Evolutionary conservation across 1,284 basidiomycete genomes (phyloP), one percentile per base, ranked within the genome.

Genomic region (Paramarasmius palmivorus): DNA sequence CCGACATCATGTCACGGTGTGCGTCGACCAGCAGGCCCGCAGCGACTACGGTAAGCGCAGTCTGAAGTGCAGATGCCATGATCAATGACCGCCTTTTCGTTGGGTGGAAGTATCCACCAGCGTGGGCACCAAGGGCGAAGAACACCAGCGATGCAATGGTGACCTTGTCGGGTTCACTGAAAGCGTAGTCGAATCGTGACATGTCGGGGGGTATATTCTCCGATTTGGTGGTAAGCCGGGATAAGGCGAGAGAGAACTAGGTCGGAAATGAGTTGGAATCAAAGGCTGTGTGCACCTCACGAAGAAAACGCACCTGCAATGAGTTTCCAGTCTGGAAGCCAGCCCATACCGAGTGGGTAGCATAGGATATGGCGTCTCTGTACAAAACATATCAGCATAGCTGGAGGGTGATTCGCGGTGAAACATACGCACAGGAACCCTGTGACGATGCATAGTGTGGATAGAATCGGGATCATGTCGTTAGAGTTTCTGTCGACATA

Each of bases 251-350:
- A 32, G 44, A 46, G 10, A 46, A 17, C 44, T 46, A 32, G 23
- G 17, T n/a, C 14, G 25, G 20, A 25, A 46, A 4, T n/a, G 17
- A 8, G 25, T 14, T n/a, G 9, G 15, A n/a, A 6, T 29, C 4
- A 14, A 46, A 4, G 17, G 7, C 8, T 17, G 4, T 19, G 41
- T 3, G 20, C 15, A 26, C 25, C 15, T 12, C 17, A 26, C 25
- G 32, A 14, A 22, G 4, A 20, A 20, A 20, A 12, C 23, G 19
- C 25, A 46, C 44, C 44, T 46, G 44, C 4, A 46, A 10, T 17
- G 44, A 46, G 29, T 46, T 46, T 10, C 44, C 44, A 4, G 44
- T 46, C n/a, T 46, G 44, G n/a, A 46, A 46, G 3, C 25, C 44
- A 12, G 44, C 44, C 44, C 44, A 46, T 15, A 46, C 19, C 12